phyloP scores from a whole-genome alignment of 805 yeast genomes.

The Zygotorulaspora sp. region DNA sequence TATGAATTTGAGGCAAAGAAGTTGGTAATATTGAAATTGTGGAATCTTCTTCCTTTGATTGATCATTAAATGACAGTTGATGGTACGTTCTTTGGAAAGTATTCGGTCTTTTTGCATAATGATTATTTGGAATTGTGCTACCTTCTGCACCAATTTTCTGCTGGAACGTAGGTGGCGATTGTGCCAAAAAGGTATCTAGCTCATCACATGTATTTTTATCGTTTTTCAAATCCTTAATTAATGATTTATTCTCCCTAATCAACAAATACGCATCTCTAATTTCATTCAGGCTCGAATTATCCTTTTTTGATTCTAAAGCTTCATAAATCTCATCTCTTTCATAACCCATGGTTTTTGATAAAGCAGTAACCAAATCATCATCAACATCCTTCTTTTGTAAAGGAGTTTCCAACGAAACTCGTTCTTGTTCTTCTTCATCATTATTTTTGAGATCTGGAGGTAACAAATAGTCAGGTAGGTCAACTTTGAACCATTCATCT shows the following conservation, averaged over 20 bases:
- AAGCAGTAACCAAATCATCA: conserved; percentile 68
- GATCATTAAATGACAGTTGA: conserved; percentile 33
- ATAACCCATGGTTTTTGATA: conserved; percentile 83
- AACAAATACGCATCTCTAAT: conserved; percentile 81
- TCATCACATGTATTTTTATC: conserved; percentile 42
- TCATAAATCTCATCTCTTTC: conserved; percentile 77
- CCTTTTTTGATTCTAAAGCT: conserved; percentile 48
- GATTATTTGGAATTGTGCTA: conserved; percentile 1
- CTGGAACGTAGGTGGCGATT: conserved; percentile 53
- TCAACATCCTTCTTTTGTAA: conserved; percentile 47
- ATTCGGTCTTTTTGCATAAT: conserved; percentile 11
- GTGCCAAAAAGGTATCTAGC: conserved; percentile 55
- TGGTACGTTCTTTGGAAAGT: conserved; percentile 34
- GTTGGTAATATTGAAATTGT: conserved; percentile 92
- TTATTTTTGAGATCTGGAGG: conserved; percentile 38
- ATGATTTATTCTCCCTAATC: conserved; percentile 70
- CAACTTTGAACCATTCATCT: conserved; percentile 88
- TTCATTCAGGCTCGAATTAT: conserved; percentile 58
- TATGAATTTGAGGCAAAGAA: conserved; percentile 87
- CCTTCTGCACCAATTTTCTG: conserved; percentile 15
- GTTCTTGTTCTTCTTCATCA: conserved; percentile 30
- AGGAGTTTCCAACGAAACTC: conserved; percentile 19
- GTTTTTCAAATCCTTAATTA: conserved; percentile 60
- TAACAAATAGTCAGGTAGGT: conserved; percentile 71
- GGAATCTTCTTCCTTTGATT: conserved; percentile 43